Percentiles rank a stretch among this genome's conserved stretches.
Evolutionary conservation across 2,329 filamentous ascomycete species (phyloP).

Genomic region (Alternaria sp.): DNA sequence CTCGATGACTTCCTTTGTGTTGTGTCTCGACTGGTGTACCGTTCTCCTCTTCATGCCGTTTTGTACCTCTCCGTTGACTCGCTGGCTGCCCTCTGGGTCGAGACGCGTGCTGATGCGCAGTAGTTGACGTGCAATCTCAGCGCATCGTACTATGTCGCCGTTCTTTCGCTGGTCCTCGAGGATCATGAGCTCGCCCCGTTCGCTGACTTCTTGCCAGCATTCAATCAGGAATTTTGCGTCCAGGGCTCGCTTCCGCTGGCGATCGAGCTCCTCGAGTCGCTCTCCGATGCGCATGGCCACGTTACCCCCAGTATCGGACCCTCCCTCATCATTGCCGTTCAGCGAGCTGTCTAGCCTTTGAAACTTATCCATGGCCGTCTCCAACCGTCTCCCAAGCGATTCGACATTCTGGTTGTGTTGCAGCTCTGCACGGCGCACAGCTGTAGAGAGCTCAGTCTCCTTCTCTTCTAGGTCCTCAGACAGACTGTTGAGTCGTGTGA

Average conservation of each 20-base stretch:
- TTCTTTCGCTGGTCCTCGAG: slow-evolving; percentile 87
- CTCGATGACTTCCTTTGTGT: slow-evolving; percentile 89
- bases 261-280: slow-evolving; percentile 89
- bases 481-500: slow-evolving; percentile 72
- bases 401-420: slow-evolving; percentile 93
- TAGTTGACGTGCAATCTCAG: slow-evolving; percentile 90
- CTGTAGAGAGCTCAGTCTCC: slow-evolving; percentile 88
- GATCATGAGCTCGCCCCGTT: slow-evolving; percentile 83
- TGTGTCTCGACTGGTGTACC: slow-evolving; percentile 52
- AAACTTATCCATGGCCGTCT: slow-evolving; percentile 90
- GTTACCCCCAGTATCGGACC: slow-evolving; percentile 72
- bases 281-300: slow-evolving; percentile 95
- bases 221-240: slow-evolving; percentile 95
- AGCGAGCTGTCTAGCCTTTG: slow-evolving; percentile 86
- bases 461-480: slow-evolving; percentile 85
- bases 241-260: slow-evolving; percentile 85
- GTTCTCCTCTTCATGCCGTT: slow-evolving; percentile 56
- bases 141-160: slow-evolving; percentile 91
- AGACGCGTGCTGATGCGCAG: slow-evolving; percentile 92
- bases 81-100: slow-evolving; percentile 70
- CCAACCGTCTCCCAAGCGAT: slow-evolving; percentile 84
- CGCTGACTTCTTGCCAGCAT: slow-evolving; percentile 95
- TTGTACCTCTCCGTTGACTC: slow-evolving; percentile 48
- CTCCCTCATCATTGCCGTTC: slow-evolving; percentile 66
- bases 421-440: slow-evolving; percentile 87